Conservation (phyloP, 768 basidiomycete genomes). For the Trametopsis cervina region DNA sequence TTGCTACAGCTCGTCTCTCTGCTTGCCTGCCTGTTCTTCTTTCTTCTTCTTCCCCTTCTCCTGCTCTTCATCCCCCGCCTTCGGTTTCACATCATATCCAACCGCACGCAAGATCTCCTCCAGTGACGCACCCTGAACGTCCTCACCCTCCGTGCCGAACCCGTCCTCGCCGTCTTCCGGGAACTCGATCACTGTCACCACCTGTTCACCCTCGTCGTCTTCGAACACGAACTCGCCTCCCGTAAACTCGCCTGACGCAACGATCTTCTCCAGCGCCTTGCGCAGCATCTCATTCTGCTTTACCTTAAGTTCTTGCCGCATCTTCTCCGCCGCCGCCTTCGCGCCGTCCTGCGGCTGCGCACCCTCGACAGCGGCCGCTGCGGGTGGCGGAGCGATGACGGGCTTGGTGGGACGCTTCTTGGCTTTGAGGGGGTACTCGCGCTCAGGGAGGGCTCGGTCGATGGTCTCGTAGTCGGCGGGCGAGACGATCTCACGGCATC, state of each 20-base stretch:
- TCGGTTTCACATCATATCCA: constrained; percentile 11
- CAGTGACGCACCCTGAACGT: constrained; percentile 2
- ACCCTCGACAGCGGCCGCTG: constrained; percentile 1
- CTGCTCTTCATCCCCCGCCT: constrained; percentile 7
- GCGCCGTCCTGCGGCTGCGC: not conserved
- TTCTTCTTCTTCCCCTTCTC: constrained; percentile 9
- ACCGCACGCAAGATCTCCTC: constrained; percentile 18
- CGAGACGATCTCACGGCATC: constrained; percentile 69
- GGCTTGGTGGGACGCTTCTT: constrained; percentile 36
- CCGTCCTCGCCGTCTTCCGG: constrained; percentile 15
- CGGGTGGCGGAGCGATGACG: constrained; percentile 35
- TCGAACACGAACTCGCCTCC: constrained; percentile 15
- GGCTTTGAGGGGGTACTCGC: constrained; percentile 50
- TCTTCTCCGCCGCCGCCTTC: not conserved
- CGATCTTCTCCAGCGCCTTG: constrained; percentile 17
- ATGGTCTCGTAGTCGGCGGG: constrained; percentile 18
- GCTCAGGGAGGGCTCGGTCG: constrained; percentile 34
- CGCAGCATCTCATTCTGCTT: constrained; percentile 12
- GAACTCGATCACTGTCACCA: constrained; percentile 15
- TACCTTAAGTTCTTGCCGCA: not conserved
- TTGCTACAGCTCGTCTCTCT: constrained; percentile 21
- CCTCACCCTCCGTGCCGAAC: not conserved
- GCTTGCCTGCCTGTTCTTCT: constrained; percentile 13
- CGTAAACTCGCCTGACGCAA: constrained; percentile 12
- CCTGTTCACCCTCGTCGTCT: constrained; percentile 19